Evolutionary conservation across 108 stramenopile species (phyloP), one percentile per base, ranked within the genome.

Genomic region (Nitzschia putrida): DNA sequence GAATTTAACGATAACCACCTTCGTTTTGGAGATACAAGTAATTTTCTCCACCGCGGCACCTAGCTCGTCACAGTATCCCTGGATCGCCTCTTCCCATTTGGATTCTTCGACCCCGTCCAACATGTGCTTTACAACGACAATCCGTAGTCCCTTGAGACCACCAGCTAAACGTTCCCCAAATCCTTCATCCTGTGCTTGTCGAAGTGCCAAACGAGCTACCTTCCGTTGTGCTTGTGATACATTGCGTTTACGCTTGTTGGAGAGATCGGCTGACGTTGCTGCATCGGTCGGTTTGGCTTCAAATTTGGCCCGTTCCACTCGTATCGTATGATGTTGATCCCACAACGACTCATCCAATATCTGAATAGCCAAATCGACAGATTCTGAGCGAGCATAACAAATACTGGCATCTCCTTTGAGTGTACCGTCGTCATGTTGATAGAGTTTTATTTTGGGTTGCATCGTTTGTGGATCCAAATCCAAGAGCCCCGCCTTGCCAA

Each of bases 371-470:
- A 98, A 71, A 16, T 94, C 89, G 0, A 98, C 96, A 43, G 89
- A 91, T 71, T 96, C 96, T 21, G 86, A 73, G 18, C 86, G 80
- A 21, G 90, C 96, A 72, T 93, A 98, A 55, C 95, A 96, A n/a
- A 98, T 79, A 11, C 88, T 88, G 24, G 90, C 96, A 74, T 98
- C 97, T 10, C 97, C 97, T 71, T 98, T 98, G 43, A 87, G 68
- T 18, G 68, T 45, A 9, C 90, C 91, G 53, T 65, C 53, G 18
- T 44, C 24, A 61, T 85, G 49, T 50, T 78, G 71, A 77, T 98
- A 98, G 9, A 98, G 47, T 72, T 98, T 98, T 43, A 98, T 90
- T 68, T 91, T 91, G 8, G 96, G 97, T 51, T 81, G 77, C 54
- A 93, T 85, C 25, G 87, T 92, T 61, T 91, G 80, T 12, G 97